These are phyloP conservation scores for Hyphodiscus hymeniophilus DNA, from an alignment of 495 filamentous ascomycete genomes.

Conservation along the genomic window DNA sequence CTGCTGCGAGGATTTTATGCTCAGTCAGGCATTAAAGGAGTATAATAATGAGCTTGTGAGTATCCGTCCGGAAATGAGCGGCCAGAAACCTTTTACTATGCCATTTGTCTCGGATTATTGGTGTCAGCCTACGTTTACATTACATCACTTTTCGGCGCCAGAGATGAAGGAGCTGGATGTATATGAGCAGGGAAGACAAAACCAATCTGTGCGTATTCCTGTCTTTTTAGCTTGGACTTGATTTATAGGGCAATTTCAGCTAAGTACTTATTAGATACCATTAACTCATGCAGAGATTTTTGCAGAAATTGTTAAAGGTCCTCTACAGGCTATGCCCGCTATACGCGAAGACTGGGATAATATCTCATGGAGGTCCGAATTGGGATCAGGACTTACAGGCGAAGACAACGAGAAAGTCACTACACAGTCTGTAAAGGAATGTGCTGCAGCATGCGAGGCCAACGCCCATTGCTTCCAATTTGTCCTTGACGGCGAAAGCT, in stretches of 20 bases:
- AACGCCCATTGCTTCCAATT: slow-evolving; percentile 4
- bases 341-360: slow-evolving; percentile 8
- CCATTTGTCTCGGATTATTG: slow-evolving; percentile 44
- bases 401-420: background rate
- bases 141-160: slow-evolving; percentile 49
- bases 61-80: slow-evolving; percentile 48
- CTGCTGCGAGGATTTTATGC: slow-evolving; percentile 63
- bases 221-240: background rate
- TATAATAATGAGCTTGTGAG: slow-evolving; percentile 39
- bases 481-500: slow-evolving; percentile 1
- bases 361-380: background rate
- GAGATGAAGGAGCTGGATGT: slow-evolving; percentile 46
- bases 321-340: background rate
- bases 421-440: slow-evolving; percentile 3
- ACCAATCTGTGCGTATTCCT: background rate
- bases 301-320: background rate
- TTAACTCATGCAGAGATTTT: slow-evolving; percentile 1
- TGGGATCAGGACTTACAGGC: background rate
- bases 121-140: slow-evolving; percentile 52
- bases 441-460: slow-evolving; percentile 1
- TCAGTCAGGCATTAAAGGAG: slow-evolving; percentile 49
- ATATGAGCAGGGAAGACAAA: slow-evolving; percentile 32
- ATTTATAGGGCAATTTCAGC: background rate
- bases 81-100: slow-evolving; percentile 40
- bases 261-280: background rate